These are phyloP conservation scores for Brassica juncea DNA, from an alignment of 345 rosid genomes.

Conservation along the genomic window DNA sequence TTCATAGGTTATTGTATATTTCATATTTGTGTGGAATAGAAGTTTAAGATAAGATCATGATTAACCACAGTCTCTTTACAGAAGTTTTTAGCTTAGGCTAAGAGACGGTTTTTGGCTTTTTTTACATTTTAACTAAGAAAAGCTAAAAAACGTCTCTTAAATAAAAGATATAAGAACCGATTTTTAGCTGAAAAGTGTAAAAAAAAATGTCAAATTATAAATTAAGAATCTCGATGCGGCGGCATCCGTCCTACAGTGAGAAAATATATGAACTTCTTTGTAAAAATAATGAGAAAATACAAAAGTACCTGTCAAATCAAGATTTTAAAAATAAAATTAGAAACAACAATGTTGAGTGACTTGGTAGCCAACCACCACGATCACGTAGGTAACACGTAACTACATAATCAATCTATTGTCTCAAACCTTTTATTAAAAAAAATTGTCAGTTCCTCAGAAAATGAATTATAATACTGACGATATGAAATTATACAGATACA, in stretches of 20 bases:
- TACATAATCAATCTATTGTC: background rate
- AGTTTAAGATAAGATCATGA: background rate
- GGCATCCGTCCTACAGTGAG: background rate
- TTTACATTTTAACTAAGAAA: too few relatives aligned
- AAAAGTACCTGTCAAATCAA: slow-evolving; percentile 14
- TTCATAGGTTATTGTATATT: background rate
- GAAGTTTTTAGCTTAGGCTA: too few relatives aligned
- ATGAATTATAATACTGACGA: background rate
- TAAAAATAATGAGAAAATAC: background rate
- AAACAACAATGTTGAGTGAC: slow-evolving; percentile 24
- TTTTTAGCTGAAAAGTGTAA: too few relatives aligned
- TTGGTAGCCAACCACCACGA: slow-evolving; percentile 25
- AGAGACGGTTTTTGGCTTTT: too few relatives aligned
- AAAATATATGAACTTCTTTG: background rate
- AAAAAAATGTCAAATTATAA: too few relatives aligned
- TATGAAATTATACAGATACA: background rate
- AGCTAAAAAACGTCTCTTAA: too few relatives aligned
- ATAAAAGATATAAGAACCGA: too few relatives aligned
- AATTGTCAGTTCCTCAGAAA: background rate
- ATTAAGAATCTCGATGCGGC: too few relatives aligned
- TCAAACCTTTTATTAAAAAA: background rate
- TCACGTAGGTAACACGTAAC: slow-evolving; percentile 24
- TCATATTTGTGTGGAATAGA: background rate
- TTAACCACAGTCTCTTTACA: too few relatives aligned
- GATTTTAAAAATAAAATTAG: background rate